Percentiles rank a stretch among this genome's conserved stretches.
These are phyloP conservation scores for Ustilago crameri DNA, from an alignment of 1,284 basidiomycete species.

Conservation along the genomic window DNA sequence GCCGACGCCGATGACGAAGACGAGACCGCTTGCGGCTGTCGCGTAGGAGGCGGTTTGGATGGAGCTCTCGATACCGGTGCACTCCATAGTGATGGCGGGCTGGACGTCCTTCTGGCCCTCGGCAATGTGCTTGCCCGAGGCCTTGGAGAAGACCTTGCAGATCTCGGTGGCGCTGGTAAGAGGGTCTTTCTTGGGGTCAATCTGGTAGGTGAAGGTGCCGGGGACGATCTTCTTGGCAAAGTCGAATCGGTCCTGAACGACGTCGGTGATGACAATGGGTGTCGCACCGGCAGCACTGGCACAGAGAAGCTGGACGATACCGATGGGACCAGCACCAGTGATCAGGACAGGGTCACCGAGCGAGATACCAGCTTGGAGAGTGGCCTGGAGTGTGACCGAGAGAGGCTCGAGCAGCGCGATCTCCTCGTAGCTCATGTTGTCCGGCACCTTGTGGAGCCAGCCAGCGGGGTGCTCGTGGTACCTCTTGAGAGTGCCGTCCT, in stretches of 20 bases:
- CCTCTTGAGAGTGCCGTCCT: constrained; percentile 66
- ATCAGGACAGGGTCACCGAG: constrained; percentile 68
- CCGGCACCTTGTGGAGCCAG: constrained; percentile 72
- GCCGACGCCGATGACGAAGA: constrained; percentile 73
- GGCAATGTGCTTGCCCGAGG: constrained; percentile 41
- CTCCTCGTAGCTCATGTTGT: constrained; percentile 69
- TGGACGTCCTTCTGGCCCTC: constrained; percentile 41
- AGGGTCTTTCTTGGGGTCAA: constrained; percentile 37
- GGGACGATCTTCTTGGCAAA: constrained; percentile 72
- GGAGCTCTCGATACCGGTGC: constrained; percentile 87
- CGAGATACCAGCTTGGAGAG: constrained; percentile 71
- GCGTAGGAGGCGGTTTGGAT: constrained; percentile 77
- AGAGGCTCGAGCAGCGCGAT: constrained; percentile 72
- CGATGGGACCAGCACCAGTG: constrained; percentile 70
- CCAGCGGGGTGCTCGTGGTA: constrained; percentile 72
- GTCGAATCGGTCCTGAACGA: constrained; percentile 71
- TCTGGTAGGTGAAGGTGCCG: constrained; percentile 68
- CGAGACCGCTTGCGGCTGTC: constrained; percentile 70
- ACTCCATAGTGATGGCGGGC: constrained; percentile 73
- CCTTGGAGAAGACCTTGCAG: constrained; percentile 52
- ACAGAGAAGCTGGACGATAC: constrained; percentile 72
- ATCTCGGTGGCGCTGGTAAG: constrained; percentile 54
- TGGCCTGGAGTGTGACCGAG: constrained; percentile 72
- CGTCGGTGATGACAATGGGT: constrained; percentile 73
- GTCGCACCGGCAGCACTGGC: constrained; percentile 72